A percentile compares a stretch with the other conserved stretches of the same genome.
Evolutionary conservation across 495 filamentous ascomycete genomes (phyloP).

Genomic region (Neurospora sp.): DNA sequence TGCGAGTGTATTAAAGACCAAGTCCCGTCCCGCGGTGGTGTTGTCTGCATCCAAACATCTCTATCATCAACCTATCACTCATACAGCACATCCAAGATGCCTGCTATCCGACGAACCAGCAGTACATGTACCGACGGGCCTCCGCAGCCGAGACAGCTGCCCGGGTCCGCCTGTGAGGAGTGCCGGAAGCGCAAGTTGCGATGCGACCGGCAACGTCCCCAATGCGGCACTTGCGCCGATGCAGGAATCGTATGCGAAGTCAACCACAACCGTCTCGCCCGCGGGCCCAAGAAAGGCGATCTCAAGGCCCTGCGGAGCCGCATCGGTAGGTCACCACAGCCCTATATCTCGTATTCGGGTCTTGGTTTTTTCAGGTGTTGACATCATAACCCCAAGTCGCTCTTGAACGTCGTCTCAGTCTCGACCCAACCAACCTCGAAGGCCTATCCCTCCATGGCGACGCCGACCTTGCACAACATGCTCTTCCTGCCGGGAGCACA

Average conservation of each 20-base stretch:
- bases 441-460: slow-evolving; percentile 6
- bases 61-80: no score
- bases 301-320: slow-evolving; percentile 39
- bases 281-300: slow-evolving; percentile 46
- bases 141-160: slow-evolving; percentile 29
- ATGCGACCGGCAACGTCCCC: slow-evolving; percentile 43
- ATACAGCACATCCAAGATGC: neutral
- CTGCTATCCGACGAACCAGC: neutral
- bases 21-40: neutral
- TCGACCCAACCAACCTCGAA: slow-evolving; percentile 16
- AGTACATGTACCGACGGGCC: neutral
- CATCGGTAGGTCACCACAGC: slow-evolving; percentile 28
- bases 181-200: slow-evolving; percentile 40
- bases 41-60: neutral
- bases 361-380: neutral
- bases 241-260: slow-evolving; percentile 40
- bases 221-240: slow-evolving; percentile 41
- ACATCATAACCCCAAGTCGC: slow-evolving; percentile 7
- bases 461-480: slow-evolving; percentile 4
- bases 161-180: slow-evolving; percentile 38
- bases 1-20: neutral
- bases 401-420: slow-evolving; percentile 29
- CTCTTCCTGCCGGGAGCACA: neutral
- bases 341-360: neutral
- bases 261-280: slow-evolving; percentile 33